Evolutionary conservation across 2,329 filamentous ascomycete genomes (phyloP).

Genomic region (Cladobotryum mycophilum): DNA sequence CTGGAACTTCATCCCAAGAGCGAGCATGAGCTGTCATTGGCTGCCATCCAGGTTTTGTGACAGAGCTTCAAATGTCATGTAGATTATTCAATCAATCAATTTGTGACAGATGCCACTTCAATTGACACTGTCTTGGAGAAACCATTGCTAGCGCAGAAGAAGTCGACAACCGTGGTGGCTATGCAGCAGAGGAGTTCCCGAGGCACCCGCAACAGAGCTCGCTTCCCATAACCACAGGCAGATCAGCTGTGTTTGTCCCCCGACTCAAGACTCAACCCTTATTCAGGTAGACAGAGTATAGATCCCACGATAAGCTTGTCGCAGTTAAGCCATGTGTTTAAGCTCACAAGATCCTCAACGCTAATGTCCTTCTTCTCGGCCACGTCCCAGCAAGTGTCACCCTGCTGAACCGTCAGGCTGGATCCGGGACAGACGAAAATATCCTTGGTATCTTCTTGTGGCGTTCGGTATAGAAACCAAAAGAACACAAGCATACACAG

Average conservation of each 20-base stretch:
- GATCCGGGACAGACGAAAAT: slow-evolving; percentile 24
- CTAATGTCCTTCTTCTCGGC: slow-evolving; percentile 35
- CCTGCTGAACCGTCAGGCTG: slow-evolving; percentile 36
- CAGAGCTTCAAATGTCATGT: background rate
- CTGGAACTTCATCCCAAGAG: no score
- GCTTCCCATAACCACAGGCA: no score
- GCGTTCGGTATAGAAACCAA: slow-evolving; percentile 38
- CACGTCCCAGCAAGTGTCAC: slow-evolving; percentile 50
- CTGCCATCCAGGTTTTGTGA: no score
- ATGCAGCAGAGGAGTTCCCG: background rate
- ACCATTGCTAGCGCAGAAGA: no score
- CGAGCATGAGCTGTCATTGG: no score
- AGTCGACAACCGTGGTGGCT: no score
- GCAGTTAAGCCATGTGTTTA: slow-evolving; percentile 44
- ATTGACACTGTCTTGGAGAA: no score
- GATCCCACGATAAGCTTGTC: slow-evolving; percentile 36
- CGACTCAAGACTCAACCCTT: background rate
- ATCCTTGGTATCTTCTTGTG: slow-evolving; percentile 11
- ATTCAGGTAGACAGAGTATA: slow-evolving; percentile 38
- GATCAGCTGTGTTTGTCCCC: background rate
- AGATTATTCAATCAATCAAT: background rate
- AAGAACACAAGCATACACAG: slow-evolving; percentile 44
- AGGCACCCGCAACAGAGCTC: background rate
- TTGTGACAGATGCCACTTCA: no score
- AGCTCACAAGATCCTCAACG: slow-evolving; percentile 39